phyloP scores from a whole-genome alignment of 768 basidiomycete genomes.

The Russula griseocarnosa region DNA sequence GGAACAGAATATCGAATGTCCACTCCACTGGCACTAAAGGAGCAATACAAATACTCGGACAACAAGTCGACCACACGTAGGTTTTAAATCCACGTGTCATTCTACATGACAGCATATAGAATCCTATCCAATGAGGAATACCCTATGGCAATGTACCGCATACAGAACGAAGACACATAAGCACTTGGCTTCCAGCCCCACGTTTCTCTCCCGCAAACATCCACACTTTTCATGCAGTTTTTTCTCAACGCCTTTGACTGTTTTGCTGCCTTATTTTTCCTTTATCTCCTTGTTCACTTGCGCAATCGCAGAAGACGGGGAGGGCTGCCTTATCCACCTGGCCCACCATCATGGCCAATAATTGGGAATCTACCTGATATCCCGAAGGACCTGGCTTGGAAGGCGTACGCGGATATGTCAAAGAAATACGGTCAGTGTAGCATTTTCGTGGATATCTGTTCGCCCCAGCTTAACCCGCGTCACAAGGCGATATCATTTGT shows the following conservation, averaged over 20 bases:
- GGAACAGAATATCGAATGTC: too few species aligned
- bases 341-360: slow-evolving; percentile 10
- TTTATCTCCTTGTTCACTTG: neutral
- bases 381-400: slow-evolving; percentile 5
- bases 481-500: slow-evolving; percentile 7
- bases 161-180: too few species aligned
- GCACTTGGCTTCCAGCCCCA: too few species aligned
- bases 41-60: too few species aligned
- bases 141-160: too few species aligned
- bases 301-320: neutral
- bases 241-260: neutral
- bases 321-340: slow-evolving; percentile 1
- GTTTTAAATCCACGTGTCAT: too few species aligned
- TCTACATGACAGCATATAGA: too few species aligned
- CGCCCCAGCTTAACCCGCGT: neutral
- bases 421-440: slow-evolving; percentile 6
- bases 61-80: too few species aligned
- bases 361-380: slow-evolving; percentile 15
- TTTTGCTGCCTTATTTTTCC: neutral
- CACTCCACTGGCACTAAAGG: too few species aligned
- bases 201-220: too few species aligned
- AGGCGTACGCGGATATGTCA: neutral
- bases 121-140: too few species aligned
- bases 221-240: neutral
- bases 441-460: too few species aligned